phyloP scores from a whole-genome alignment of 2,329 filamentous ascomycete species.

The Aspergillaceae sp. region DNA sequence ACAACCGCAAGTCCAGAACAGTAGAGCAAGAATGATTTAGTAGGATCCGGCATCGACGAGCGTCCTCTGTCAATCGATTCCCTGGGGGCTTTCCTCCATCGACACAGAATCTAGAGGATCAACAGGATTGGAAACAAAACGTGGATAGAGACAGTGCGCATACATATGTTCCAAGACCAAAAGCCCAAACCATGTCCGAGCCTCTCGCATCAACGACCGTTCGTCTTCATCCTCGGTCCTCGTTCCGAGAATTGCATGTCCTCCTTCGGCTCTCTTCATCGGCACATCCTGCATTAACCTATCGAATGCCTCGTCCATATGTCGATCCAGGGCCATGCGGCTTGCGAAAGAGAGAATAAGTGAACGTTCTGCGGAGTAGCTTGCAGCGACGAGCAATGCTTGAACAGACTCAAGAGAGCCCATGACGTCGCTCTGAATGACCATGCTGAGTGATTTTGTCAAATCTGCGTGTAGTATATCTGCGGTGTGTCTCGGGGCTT shows the following conservation, averaged over 20 bases:
- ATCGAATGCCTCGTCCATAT: slow-evolving; percentile 38
- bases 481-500: slow-evolving; percentile 11
- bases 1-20: slow-evolving; percentile 43
- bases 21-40: slow-evolving; percentile 38
- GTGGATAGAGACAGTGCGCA: neutral
- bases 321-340: slow-evolving; percentile 43
- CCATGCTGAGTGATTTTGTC: slow-evolving; percentile 38
- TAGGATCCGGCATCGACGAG: slow-evolving; percentile 40
- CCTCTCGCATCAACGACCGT: slow-evolving; percentile 33
- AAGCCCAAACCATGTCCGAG: slow-evolving; percentile 46
- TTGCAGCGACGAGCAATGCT: slow-evolving; percentile 44
- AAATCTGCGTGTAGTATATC: slow-evolving; percentile 39
- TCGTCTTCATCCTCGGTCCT: slow-evolving; percentile 15
- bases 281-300: slow-evolving; percentile 26
- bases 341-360: slow-evolving; percentile 44
- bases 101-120: slow-evolving; percentile 26
- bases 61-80: slow-evolving; percentile 28
- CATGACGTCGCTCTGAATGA: slow-evolving; percentile 33
- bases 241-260: slow-evolving; percentile 6
- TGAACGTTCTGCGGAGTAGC: slow-evolving; percentile 46
- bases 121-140: neutral
- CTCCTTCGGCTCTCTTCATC: slow-evolving; percentile 14
- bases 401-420: slow-evolving; percentile 44
- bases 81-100: slow-evolving; percentile 40
- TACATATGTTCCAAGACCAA: slow-evolving; percentile 46